Percentiles rank a stretch among this genome's conserved stretches.
Conservation (phyloP, 2,329 filamentous ascomycete genomes). For the Fusarium odoratissimum region DNA sequence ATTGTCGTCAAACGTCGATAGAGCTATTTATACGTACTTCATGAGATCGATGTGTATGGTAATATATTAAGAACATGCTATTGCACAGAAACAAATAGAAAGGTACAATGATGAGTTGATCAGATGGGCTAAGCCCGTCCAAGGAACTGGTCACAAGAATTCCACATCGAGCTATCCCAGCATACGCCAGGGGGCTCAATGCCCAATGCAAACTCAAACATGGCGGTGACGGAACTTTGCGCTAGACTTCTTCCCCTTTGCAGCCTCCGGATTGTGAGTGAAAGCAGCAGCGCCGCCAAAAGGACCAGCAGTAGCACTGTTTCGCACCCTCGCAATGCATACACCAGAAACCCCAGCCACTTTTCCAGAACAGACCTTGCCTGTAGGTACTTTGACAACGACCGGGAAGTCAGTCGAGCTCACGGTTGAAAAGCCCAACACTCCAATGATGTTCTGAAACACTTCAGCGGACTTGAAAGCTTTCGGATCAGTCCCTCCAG, state of each 20-base stretch:
- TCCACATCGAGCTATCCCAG: background rate
- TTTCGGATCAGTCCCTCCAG: slow-evolving; percentile 1
- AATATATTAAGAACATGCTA: too few species aligned
- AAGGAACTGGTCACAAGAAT: background rate
- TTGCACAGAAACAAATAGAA: too few species aligned
- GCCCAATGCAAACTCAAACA: background rate
- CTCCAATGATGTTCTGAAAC: slow-evolving; percentile 7
- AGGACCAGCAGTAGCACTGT: slow-evolving; percentile 11
- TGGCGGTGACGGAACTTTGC: slow-evolving; percentile 8
- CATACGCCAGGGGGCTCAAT: background rate
- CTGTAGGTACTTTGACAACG: background rate
- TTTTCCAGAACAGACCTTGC: background rate
- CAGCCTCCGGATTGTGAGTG: background rate
- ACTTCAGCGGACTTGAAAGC: slow-evolving; percentile 2
- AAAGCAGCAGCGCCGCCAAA: slow-evolving; percentile 10
- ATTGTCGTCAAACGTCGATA: too few species aligned
- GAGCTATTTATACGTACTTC: too few species aligned
- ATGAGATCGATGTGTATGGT: too few species aligned
- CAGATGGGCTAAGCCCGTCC: too few species aligned
- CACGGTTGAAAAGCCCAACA: slow-evolving; percentile 1
- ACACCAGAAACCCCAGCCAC: slow-evolving; percentile 4
- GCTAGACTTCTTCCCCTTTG: background rate
- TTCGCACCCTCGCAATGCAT: slow-evolving; percentile 8
- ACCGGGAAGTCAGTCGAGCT: slow-evolving; percentile 16
- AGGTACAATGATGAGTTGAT: too few species aligned